Conservation (phyloP, 1,284 basidiomycete species). For the Malassezia yamatoensis region DNA sequence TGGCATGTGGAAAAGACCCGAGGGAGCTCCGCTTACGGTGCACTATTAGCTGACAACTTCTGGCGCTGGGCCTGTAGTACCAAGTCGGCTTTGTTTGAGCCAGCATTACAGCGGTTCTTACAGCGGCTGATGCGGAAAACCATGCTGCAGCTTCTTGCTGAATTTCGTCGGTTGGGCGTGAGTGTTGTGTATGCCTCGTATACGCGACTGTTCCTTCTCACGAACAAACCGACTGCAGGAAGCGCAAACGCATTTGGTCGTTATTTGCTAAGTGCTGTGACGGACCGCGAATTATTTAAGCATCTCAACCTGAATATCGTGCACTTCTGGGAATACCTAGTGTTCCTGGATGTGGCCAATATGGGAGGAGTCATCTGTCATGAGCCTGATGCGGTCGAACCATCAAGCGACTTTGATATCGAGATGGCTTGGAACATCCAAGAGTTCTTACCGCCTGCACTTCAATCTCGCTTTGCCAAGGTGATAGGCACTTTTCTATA, state of each 20-base stretch:
- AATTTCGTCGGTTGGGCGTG: conserved; percentile 89
- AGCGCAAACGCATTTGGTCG: conserved; percentile 90
- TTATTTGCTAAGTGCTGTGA: conserved; percentile 82
- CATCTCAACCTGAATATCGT: conserved; percentile 79
- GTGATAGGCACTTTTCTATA: conserved; percentile 74
- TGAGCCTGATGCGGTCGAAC: conserved; percentile 54
- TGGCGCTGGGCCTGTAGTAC: conserved; percentile 92
- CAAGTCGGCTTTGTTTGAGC: conserved; percentile 78
- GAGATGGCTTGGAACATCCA: conserved; percentile 95
- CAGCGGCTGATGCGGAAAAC: conserved; percentile 96
- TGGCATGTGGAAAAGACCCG: conserved; percentile 80
- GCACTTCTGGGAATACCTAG: conserved; percentile 82
- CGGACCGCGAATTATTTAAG: conserved; percentile 87
- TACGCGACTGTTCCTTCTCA: conserved; percentile 76
- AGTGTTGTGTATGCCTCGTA: conserved; percentile 93
- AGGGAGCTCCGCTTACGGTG: conserved; percentile 54
- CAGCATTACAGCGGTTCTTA: conserved; percentile 83
- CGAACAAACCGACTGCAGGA: conserved; percentile 81
- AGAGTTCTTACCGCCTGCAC: conserved; percentile 71
- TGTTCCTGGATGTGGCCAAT: conserved; percentile 94
- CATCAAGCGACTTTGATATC: conserved; percentile 25
- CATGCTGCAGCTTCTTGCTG: conserved; percentile 89
- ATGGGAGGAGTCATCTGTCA: conserved; percentile 69
- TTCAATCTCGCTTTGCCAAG: conserved; percentile 68
- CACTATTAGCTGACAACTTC: conserved; percentile 66